Conservation (phyloP, 2,329 filamentous ascomycete genomes). For the Aspergillus thermomutatus region DNA sequence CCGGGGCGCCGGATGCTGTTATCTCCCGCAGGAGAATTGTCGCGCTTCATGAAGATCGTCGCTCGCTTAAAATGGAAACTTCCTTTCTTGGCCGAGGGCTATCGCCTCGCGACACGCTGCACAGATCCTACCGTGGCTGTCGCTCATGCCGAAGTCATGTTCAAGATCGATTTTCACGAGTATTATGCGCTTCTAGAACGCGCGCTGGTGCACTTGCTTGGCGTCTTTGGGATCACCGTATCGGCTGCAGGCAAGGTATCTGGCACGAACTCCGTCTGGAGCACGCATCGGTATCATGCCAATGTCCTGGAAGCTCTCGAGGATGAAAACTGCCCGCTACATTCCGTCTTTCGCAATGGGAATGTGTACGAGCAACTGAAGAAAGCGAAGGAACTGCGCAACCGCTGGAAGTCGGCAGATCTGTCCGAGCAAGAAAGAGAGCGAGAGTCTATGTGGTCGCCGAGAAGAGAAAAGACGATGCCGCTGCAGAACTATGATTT, state of each 20-base stretch:
- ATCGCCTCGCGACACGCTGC: constrained; percentile 48
- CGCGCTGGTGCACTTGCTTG: constrained; percentile 64
- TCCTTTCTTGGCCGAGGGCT: constrained; percentile 57
- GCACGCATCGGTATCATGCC: constrained; percentile 62
- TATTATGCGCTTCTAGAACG: constrained; percentile 72
- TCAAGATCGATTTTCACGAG: constrained; percentile 75
- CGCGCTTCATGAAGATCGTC: constrained; percentile 59
- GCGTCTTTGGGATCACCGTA: constrained; percentile 59
- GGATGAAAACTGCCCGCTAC: constrained; percentile 55
- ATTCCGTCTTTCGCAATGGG: constrained; percentile 52
- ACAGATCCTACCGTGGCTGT: constrained; percentile 27
- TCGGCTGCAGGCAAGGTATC: constrained; percentile 27
- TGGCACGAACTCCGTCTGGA: constrained; percentile 23
- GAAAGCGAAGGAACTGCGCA: constrained; percentile 66
- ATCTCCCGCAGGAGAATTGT: constrained; percentile 45
- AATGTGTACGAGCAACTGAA: constrained; percentile 58
- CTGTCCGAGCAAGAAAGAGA: constrained; percentile 34
- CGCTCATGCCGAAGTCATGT: constrained; percentile 59
- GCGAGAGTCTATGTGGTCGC: constrained; percentile 16
- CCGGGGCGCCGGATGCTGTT: constrained; percentile 9
- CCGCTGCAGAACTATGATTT: constrained; percentile 61
- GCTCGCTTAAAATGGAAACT: constrained; percentile 63
- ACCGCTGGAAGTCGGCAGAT: constrained; percentile 68
- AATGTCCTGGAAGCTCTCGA: constrained; percentile 65
- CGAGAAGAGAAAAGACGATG: constrained; percentile 20